Evolutionary conservation across 1,284 basidiomycete genomes (phyloP), one percentile per base, ranked within the genome.

Genomic region (Moniliophthora roreri): DNA sequence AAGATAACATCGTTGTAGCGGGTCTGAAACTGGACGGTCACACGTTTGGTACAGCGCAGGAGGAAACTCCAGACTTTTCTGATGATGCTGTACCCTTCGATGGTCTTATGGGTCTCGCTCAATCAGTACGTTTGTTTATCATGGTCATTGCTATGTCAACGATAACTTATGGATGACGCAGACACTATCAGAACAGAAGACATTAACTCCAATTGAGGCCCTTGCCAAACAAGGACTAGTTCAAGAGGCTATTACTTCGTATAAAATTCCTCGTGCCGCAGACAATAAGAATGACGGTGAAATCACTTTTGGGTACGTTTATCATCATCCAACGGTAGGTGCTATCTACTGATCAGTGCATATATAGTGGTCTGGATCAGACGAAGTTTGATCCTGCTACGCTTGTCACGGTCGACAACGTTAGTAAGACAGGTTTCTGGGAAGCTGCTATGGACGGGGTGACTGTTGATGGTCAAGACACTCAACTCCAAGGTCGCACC

Each of bases 21-120:
- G 88, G 86, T 9, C 72, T 94, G 26, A 63, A 67, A 1, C 73
- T 95, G 28, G 65, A 66, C 10, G 75, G 67, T 1, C 89, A 92
- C 68, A 81, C 77, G 0, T 91, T 95, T 60, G 93, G 93, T 41
- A 83, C 87, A 24, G 82, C 88, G 7, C 75, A 71, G 2, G 53
- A 66, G 23, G 91, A 93, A 68, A 82, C 80, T 42, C 62, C 68
- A 1, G 82, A 92, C 48, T 93, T 93, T 66, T 74, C 83, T 1
- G 66, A 65, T 32, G 60, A 77, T 58, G 58, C 62, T 1, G 74
- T 76, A 32, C 76, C 83, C 0, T 92, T 93, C 60, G 92, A 95
- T 67, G 86, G 93, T 44, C 70, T 95, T 57, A 86, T 97, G 89
- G 88, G 92, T 55, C 77, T 93, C 60, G 89, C 90, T 44, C 81